A percentile compares a stretch with the other conserved stretches of the same genome.
Conservation (phyloP, 768 basidiomycete genomes). For the Rossbeevera mucosa region DNA sequence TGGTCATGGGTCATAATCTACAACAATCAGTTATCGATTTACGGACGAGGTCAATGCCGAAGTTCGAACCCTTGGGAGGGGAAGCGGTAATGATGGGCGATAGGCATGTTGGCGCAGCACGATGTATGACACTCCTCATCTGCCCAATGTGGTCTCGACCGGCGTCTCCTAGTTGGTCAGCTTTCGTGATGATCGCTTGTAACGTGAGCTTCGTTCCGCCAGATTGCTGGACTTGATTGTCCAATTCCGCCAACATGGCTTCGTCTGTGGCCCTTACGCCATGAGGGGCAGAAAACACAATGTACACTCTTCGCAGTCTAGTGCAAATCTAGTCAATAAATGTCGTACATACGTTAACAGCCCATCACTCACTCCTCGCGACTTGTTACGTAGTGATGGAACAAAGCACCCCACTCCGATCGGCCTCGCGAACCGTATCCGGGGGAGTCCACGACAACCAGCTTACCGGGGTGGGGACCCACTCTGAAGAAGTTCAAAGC, state of each 20-base stretch:
- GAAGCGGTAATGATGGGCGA: constrained; percentile 56
- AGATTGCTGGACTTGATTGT: constrained; percentile 26
- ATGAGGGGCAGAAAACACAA: constrained; percentile 67
- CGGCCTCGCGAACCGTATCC: constrained; percentile 75
- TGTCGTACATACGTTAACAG: background rate
- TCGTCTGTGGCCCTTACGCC: constrained; percentile 52
- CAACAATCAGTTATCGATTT: constrained; percentile 59
- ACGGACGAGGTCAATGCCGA: constrained; percentile 56
- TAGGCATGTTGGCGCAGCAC: constrained; percentile 54
- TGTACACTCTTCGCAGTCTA: constrained; percentile 67
- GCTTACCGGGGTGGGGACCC: constrained; percentile 48
- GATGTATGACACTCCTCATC: constrained; percentile 50
- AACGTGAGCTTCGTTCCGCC: constrained; percentile 49
- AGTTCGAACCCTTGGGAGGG: constrained; percentile 45
- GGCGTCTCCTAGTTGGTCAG: constrained; percentile 44
- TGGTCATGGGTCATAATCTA: constrained; percentile 28
- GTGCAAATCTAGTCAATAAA: background rate
- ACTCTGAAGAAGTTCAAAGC: constrained; percentile 69
- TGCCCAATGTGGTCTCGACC: constrained; percentile 35
- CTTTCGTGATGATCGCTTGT: constrained; percentile 72
- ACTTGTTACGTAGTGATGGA: constrained; percentile 57
- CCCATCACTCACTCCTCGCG: constrained; percentile 52
- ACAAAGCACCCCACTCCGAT: constrained; percentile 69
- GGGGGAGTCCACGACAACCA: constrained; percentile 74
- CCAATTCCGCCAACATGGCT: constrained; percentile 57